Base-by-base conservation (phyloP, 805 yeast species). In the Metschnikowia arizonensis region DNA sequence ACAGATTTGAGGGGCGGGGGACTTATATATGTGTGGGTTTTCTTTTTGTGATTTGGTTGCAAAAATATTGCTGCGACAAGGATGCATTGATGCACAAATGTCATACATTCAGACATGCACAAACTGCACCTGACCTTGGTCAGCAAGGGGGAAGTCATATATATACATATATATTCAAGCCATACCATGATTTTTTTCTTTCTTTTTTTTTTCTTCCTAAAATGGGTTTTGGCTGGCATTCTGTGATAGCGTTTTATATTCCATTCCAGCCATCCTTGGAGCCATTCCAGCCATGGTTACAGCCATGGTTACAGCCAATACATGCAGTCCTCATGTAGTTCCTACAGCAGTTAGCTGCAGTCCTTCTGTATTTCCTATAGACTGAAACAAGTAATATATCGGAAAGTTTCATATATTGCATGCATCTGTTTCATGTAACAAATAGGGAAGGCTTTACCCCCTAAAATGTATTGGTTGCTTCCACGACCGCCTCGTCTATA, bases 41-140 rank as follows among this genome's bases (percentile, higher is more conserved):
- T 24, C 9, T 25, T 34, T 34, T 24, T 34, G 38, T 33, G 36
- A n/a, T 33, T 18, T 21, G 36, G 36, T 33, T 33, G 36, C 36
- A 33, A 33, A 33, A 18, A 21, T 33, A 21, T 12, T 33, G 25
- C 25, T 33, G 36, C 35, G 24, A 33, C 24, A 8, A n/a, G n/a
- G n/a, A n/a, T 19, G 23, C 35, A 33, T 33, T 11, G 11, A 21
- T 33, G 36, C 12, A 33, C 36, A 21, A 5, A 19, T 19, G 19
- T 8, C 5, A 33, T 18, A 5, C 35, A 14, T 23, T 11, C 35
- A 19, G 11, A 21, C 17, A 33, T 21, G 36, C 36, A 33, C 36
- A 33, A 33, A 23, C 23, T 18, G 18, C 19, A 31, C 33, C 12
- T 31, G 33, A 15, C 4, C 29, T 26, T 8, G 14, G 14, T n/a